phyloP scores from a whole-genome alignment of 345 rosid species.

The Corchorus capsularis region DNA sequence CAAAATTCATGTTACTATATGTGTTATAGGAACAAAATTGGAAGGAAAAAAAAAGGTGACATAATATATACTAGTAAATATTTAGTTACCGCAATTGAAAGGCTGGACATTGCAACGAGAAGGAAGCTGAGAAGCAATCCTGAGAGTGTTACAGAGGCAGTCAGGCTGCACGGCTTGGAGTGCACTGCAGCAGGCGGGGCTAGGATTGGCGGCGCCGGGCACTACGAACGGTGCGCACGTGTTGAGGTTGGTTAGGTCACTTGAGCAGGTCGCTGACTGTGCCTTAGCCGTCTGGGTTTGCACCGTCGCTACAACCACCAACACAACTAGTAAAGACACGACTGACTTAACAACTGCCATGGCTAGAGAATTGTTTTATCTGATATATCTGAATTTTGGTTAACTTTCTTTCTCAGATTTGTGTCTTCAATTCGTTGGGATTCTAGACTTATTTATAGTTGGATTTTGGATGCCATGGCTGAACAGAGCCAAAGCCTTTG shows the following conservation, averaged over 20 bases:
- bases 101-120: slow-evolving; percentile 66
- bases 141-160: slow-evolving; percentile 84
- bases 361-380: neutral
- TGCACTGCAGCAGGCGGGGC: slow-evolving; percentile 57
- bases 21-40: too few species aligned
- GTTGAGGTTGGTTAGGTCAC: slow-evolving; percentile 57
- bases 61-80: neutral
- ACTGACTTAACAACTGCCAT: neutral
- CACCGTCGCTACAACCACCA: slow-evolving; percentile 31
- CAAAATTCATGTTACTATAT: too few species aligned
- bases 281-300: slow-evolving; percentile 36
- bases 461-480: neutral
- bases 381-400: neutral
- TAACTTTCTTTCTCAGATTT: neutral
- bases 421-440: neutral
- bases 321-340: slow-evolving; percentile 22
- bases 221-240: slow-evolving; percentile 71
- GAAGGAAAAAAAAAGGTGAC: neutral
- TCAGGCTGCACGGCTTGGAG: slow-evolving; percentile 59
- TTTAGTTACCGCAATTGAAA: slow-evolving; percentile 48
- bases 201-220: slow-evolving; percentile 60
- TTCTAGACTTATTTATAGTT: neutral
- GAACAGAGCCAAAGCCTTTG: neutral
- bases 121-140: slow-evolving; percentile 75
- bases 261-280: slow-evolving; percentile 47